Conservation (phyloP, 208 protist species). For the Leishmania tropica region DNA sequence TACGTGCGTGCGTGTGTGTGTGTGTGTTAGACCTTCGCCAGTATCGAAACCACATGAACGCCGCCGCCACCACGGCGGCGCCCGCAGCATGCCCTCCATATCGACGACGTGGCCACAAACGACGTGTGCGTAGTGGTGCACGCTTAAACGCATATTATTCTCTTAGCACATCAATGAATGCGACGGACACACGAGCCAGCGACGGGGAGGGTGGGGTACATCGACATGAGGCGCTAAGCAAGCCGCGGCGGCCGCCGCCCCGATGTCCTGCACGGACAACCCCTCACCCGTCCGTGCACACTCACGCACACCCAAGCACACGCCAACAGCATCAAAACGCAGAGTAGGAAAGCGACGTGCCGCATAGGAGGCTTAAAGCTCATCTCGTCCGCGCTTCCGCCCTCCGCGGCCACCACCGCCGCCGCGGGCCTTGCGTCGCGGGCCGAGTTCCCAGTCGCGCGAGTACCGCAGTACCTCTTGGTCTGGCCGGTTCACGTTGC, state of each 20-base stretch:
- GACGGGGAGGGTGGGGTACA: background rate
- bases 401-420: conserved; percentile 11
- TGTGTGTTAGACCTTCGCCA: background rate
- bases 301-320: background rate
- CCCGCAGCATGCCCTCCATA: background rate
- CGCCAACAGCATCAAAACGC: background rate
- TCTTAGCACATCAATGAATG: background rate
- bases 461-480: conserved; percentile 64
- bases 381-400: conserved; percentile 25
- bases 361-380: background rate
- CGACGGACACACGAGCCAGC: background rate
- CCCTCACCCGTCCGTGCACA: background rate
- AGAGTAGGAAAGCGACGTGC: too few species aligned
- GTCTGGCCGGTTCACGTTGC: conserved; percentile 72
- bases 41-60: background rate
- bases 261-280: background rate
- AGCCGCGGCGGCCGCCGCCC: background rate
- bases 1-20: background rate
- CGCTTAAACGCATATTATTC: background rate
- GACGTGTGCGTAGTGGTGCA: background rate
- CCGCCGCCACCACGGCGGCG: background rate
- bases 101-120: background rate
- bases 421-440: conserved; percentile 24
- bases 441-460: conserved; percentile 72
- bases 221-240: background rate